These are phyloP conservation scores for Geotrichum restrictum DNA, from an alignment of 1,139 yeast genomes.

Conservation along the genomic window DNA sequence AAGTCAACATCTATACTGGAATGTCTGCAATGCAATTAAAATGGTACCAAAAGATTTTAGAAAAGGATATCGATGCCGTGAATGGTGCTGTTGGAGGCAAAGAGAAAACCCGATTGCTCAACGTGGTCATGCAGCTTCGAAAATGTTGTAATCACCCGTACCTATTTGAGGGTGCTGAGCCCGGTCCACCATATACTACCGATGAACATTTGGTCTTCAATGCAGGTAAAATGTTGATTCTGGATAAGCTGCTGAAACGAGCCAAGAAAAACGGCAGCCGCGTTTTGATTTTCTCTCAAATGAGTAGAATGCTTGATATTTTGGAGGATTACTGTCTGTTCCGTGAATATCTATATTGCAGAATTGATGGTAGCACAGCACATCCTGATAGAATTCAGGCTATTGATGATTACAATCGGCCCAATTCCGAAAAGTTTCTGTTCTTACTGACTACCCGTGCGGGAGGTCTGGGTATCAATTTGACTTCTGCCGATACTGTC, in stretches of 20 bases:
- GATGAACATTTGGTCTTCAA: conserved; percentile 89
- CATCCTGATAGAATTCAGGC: conserved; percentile 92
- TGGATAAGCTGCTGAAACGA: conserved; percentile 76
- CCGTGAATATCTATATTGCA: conserved; percentile 78
- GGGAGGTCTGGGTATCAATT: conserved; percentile 95
- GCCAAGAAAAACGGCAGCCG: conserved; percentile 77
- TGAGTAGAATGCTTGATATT: conserved; percentile 88
- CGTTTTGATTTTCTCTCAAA: conserved; percentile 88
- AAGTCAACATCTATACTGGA: conserved; percentile 82
- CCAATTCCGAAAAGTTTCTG: conserved; percentile 76
- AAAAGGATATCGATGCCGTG: conserved; percentile 93
- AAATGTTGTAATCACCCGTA: conserved; percentile 98
- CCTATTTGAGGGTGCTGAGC: conserved; percentile 96
- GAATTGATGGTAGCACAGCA: conserved; percentile 92
- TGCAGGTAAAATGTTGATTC: conserved; percentile 83
- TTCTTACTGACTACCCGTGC: conserved; percentile 93
- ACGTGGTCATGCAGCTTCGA: conserved; percentile 93
- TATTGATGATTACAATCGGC: conserved; percentile 85
- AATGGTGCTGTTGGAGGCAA: conserved; percentile 86
- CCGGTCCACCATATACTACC: conserved; percentile 96
- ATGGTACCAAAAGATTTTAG: conserved; percentile 86
- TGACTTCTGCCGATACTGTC: conserved; percentile 90
- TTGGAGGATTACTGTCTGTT: conserved; percentile 87
- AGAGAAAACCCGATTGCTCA: conserved; percentile 81
- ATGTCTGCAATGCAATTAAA: conserved; percentile 91